Evolutionary conservation across 345 rosid genomes (phyloP).

Genomic region (Turnera subulata): DNA sequence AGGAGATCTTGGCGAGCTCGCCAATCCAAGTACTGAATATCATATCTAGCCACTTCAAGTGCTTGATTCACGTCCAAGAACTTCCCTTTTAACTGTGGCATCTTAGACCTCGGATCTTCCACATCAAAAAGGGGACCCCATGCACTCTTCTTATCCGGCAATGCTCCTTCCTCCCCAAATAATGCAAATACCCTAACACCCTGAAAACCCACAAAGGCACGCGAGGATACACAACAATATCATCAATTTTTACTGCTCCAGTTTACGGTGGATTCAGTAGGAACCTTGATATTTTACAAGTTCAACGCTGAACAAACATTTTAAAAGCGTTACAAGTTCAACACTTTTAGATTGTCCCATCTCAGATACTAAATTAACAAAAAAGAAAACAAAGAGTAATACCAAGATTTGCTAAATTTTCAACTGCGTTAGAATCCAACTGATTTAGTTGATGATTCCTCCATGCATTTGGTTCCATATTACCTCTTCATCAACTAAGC

Average conservation of each 20-base stretch:
- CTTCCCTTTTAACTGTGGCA: constrained; percentile 77
- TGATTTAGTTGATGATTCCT: too few species aligned
- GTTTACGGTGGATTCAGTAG: background rate
- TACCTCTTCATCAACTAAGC: too few species aligned
- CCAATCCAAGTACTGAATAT: constrained; percentile 93
- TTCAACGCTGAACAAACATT: background rate
- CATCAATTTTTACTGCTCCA: background rate
- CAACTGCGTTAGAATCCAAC: too few species aligned
- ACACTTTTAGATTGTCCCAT: background rate
- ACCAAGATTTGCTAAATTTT: too few species aligned
- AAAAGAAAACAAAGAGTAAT: too few species aligned
- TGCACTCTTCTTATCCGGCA: constrained; percentile 63
- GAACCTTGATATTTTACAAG: background rate
- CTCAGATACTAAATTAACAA: too few species aligned
- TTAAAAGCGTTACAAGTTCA: background rate
- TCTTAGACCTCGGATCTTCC: constrained; percentile 92
- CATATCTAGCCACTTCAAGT: constrained; percentile 84
- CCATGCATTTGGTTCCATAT: too few species aligned
- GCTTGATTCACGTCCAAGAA: constrained; percentile 87
- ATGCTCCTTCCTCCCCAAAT: constrained; percentile 62
- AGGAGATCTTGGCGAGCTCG: constrained; percentile 96
- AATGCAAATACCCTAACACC: constrained; percentile 72
- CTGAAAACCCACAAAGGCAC: constrained; percentile 28
- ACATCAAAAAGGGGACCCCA: constrained; percentile 83
- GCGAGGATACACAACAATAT: background rate